Conservation (phyloP, 2,329 filamentous ascomycete genomes). For the Xylariaceae sp. region DNA sequence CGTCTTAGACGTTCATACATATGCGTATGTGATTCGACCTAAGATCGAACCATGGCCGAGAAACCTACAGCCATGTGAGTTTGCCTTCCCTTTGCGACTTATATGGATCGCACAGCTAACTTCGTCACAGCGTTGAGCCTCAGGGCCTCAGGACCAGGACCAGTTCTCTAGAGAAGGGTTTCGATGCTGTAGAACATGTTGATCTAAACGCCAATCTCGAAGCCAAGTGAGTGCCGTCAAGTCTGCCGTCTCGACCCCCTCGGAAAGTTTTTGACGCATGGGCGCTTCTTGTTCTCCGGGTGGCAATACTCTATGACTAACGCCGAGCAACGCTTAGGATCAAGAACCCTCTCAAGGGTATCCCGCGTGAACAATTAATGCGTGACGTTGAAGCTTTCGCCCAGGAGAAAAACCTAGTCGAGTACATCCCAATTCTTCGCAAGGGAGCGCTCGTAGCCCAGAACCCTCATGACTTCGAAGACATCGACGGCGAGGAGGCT, state of each 20-base stretch:
- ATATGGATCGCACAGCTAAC: constrained; percentile 4
- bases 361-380: constrained; percentile 57
- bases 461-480: constrained; percentile 64
- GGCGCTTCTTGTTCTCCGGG: background rate
- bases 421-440: constrained; percentile 61
- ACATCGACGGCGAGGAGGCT: constrained; percentile 57
- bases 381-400: constrained; percentile 63
- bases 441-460: constrained; percentile 77
- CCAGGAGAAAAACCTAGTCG: constrained; percentile 57
- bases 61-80: constrained; percentile 19
- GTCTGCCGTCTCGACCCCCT: background rate
- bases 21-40: background rate
- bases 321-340: constrained; percentile 38
- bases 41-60: background rate
- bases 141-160: constrained; percentile 32
- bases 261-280: background rate
- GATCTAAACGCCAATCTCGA: constrained; percentile 45
- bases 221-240: constrained; percentile 44
- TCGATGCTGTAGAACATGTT: constrained; percentile 36
- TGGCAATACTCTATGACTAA: constrained; percentile 13
- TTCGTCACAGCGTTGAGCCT: constrained; percentile 27
- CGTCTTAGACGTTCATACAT: background rate
- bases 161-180: constrained; percentile 29
- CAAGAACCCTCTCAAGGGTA: constrained; percentile 51
- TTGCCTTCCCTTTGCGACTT: background rate